Base-by-base conservation (phyloP, 768 basidiomycete species). In the Lactarius deliciosus region DNA sequence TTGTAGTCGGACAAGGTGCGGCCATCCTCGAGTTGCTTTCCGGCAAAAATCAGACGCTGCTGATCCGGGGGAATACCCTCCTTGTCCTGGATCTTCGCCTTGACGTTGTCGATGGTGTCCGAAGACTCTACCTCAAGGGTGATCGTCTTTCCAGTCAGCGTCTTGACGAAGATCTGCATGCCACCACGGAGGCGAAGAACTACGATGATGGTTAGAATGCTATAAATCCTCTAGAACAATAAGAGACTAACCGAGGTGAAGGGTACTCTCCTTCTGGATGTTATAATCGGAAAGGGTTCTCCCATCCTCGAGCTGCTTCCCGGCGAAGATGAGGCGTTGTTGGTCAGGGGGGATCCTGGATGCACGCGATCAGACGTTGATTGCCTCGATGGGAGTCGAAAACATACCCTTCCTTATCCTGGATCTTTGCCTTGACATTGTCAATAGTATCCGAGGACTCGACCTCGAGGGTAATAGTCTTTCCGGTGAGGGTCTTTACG, bases 41-140 rank as follows among this genome's bases (percentile, higher is more conserved):
- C 94, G 56, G 94, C 94, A 70, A 96, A 96, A 81, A 96, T 96
- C n/a, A 96, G 79, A 69, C 95, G 93, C 75, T 96, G 93, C 72
- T 94, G 94, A 78, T 94, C 92, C 30, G 93, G 94, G 25, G 90
- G 89, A 65, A 91, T 91, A 16, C 86, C 90, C 77, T 92, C 90
- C 81, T 91, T 92, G 75, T 92, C 90, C 75, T 91, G 90, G 72
- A 92, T 91, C 82, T 91, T 91, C 65, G 89, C 86, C 78, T 89
- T 90, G 25, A 89, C 88, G 64, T 89, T 89, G 72, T 89, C 88
- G 65, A 89, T 89, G 47, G 88, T 88, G 74, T 88, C 87, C 0
- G 87, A 88, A 0, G 87, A 88, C 77, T 91, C 91, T 45, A 91
- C 90, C 76, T 92, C 91, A 45, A 92, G 82, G n/a, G 91, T 92